phyloP scores from a whole-genome alignment of 352 stramenopile genomes.

The Globisporangium alternatum region DNA sequence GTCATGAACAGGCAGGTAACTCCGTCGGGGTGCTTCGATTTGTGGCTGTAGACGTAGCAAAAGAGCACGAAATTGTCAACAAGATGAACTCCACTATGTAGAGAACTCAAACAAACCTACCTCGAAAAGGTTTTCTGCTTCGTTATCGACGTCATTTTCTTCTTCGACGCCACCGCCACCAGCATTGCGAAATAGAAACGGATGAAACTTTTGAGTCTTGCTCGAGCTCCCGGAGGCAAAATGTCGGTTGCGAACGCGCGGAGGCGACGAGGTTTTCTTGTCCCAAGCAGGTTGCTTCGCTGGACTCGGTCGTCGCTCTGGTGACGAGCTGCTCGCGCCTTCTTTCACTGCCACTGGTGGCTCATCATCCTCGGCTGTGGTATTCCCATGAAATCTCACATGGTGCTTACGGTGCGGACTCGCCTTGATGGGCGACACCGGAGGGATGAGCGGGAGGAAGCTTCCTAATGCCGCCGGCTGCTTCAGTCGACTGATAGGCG shows the following conservation, averaged over 20 bases:
- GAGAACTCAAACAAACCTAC: slow-evolving; percentile 10
- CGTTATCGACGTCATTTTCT: slow-evolving; percentile 18
- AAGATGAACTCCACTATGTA: background rate
- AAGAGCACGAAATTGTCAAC: background rate
- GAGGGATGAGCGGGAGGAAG: slow-evolving; percentile 35
- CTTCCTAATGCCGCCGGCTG: background rate
- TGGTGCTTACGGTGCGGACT: slow-evolving; percentile 41
- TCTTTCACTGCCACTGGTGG: background rate
- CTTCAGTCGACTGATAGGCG: slow-evolving; percentile 8
- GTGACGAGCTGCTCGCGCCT: background rate
- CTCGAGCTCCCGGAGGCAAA: slow-evolving; percentile 15
- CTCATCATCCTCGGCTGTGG: background rate
- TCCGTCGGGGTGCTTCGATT: slow-evolving; percentile 28
- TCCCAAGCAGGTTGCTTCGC: slow-evolving; percentile 22
- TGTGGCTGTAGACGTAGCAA: slow-evolving; percentile 10
- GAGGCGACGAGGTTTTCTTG: slow-evolving; percentile 30
- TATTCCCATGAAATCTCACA: slow-evolving; percentile 25
- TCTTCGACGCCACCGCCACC: background rate
- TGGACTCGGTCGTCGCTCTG: slow-evolving; percentile 9
- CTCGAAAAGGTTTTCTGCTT: slow-evolving; percentile 15
- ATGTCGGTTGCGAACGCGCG: slow-evolving; percentile 33
- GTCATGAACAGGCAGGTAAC: slow-evolving; percentile 19
- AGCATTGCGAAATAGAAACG: background rate
- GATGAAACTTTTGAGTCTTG: background rate
- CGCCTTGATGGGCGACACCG: slow-evolving; percentile 53